These are phyloP conservation scores for Coccinonectria pachysandricola DNA, from an alignment of 2,329 filamentous ascomycete species.

Conservation along the genomic window DNA sequence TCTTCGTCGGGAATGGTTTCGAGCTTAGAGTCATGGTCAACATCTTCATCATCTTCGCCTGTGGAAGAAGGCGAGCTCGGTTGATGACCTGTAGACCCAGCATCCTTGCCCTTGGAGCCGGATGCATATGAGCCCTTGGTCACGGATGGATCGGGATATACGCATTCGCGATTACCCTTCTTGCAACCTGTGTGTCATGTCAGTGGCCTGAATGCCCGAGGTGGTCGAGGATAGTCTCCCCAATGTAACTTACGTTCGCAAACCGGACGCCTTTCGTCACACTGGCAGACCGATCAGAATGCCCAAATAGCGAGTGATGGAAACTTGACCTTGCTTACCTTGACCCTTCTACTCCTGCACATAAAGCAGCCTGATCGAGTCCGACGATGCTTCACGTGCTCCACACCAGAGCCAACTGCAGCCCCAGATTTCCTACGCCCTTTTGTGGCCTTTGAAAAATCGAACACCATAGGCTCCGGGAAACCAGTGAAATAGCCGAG, in stretches of 20 bases:
- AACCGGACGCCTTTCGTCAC: slow-evolving; percentile 77
- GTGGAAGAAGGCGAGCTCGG: slow-evolving; percentile 44
- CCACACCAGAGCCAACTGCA: slow-evolving; percentile 32
- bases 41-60: slow-evolving; percentile 38
- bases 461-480: slow-evolving; percentile 39
- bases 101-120: slow-evolving; percentile 28
- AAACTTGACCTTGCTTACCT: slow-evolving; percentile 47
- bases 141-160: slow-evolving; percentile 65
- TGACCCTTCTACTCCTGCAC: slow-evolving; percentile 80
- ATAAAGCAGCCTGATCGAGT: slow-evolving; percentile 92
- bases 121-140: slow-evolving; percentile 25
- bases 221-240: slow-evolving; percentile 1
- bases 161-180: slow-evolving; percentile 83
- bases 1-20: slow-evolving; percentile 47
- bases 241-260: slow-evolving; percentile 60
- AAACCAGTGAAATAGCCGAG: slow-evolving; percentile 41
- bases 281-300: too few species aligned
- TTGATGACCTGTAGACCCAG: slow-evolving; percentile 25
- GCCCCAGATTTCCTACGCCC: slow-evolving; percentile 38
- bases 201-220: neutral
- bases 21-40: slow-evolving; percentile 33
- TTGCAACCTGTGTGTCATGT: slow-evolving; percentile 84
- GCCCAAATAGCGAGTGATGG: too few species aligned
- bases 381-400: slow-evolving; percentile 83
- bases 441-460: slow-evolving; percentile 37